A percentile compares a stretch with the other conserved stretches of the same genome.
These are phyloP conservation scores for Fusarium lateritium DNA, from an alignment of 2,329 filamentous ascomycete genomes.

Conservation along the genomic window DNA sequence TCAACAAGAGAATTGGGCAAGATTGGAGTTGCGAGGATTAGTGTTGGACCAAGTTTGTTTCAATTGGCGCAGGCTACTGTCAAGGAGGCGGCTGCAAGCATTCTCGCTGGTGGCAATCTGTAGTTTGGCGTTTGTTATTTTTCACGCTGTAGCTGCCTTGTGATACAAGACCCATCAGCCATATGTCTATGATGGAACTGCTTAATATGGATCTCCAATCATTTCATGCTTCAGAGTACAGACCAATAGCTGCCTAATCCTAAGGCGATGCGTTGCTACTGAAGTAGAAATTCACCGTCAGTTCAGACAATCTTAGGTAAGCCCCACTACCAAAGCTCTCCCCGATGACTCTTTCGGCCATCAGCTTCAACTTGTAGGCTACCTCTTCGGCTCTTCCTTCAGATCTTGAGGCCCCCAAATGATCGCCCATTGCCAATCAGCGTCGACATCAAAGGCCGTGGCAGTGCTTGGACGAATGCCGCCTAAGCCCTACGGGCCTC, in stretches of 20 bases:
- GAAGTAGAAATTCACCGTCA: no score
- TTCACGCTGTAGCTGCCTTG: no score
- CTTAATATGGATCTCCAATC: background rate
- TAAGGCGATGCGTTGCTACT: background rate
- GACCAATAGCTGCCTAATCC: background rate
- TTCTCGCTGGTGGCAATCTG: slow-evolving; percentile 49
- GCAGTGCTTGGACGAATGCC: background rate
- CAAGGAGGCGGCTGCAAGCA: slow-evolving; percentile 52
- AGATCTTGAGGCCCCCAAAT: background rate
- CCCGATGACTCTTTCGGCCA: slow-evolving; percentile 12
- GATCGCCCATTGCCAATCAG: no score
- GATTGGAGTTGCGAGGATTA: slow-evolving; percentile 69
- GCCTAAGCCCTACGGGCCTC: slow-evolving; percentile 22
- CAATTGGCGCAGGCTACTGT: slow-evolving; percentile 57
- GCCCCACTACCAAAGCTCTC: background rate
- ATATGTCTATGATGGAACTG: no score
- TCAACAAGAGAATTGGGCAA: slow-evolving; percentile 60
- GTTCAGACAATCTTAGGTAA: background rate
- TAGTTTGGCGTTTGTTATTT: background rate
- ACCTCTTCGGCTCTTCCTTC: background rate
- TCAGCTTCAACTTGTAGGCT: background rate
- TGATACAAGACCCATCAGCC: no score
- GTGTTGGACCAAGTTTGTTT: slow-evolving; percentile 66
- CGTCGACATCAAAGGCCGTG: background rate
- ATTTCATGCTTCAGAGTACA: background rate